Evolutionary conservation across 352 stramenopile species (phyloP).

Genomic region (Pythium monospermum): DNA sequence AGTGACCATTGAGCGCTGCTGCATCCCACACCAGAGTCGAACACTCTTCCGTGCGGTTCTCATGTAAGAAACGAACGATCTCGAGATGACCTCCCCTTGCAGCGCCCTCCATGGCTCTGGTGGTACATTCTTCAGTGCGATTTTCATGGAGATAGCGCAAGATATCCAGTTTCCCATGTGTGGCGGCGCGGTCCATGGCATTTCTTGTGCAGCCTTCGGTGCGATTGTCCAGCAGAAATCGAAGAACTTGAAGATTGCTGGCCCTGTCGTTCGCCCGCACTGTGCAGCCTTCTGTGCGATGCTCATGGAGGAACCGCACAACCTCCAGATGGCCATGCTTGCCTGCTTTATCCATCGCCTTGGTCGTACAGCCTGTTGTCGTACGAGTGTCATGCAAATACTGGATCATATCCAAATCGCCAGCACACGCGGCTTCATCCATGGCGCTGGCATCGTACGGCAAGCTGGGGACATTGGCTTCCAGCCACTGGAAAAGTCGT

Average conservation of each 20-base stretch:
- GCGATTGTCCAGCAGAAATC: no score
- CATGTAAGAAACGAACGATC: background rate
- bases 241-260: no score
- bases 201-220: background rate
- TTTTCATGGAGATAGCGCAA: background rate
- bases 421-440: no score
- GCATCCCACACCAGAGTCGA: no score
- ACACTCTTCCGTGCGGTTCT: background rate
- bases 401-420: no score
- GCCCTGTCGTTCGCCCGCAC: no score
- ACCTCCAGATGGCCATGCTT: background rate
- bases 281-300: no score
- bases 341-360: slow-evolving; percentile 1
- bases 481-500: no score
- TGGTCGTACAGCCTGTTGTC: background rate
- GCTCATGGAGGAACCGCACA: background rate
- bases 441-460: no score
- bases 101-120: background rate
- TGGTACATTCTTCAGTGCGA: background rate
- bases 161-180: background rate
- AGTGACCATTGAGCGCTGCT: no score
- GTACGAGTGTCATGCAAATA: no score
- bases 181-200: background rate
- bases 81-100: background rate
- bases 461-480: no score